phyloP scores from a whole-genome alignment of 2,329 filamentous ascomycete species.

The Aspergillus neoniger region DNA sequence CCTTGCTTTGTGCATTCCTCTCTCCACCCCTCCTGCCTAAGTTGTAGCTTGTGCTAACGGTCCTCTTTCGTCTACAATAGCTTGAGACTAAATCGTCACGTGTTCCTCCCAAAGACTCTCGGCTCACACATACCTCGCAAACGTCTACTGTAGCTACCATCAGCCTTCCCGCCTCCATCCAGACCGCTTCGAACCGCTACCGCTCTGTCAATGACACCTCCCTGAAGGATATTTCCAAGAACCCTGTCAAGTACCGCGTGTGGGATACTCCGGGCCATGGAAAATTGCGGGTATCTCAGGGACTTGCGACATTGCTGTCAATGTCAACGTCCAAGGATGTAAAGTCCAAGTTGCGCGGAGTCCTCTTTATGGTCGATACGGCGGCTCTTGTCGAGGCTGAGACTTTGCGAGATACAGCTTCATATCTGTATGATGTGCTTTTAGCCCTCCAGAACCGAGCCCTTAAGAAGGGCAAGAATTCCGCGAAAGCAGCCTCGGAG shows the following conservation, averaged over 20 bases:
- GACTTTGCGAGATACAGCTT: conserved; percentile 69
- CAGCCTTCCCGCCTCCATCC: conserved; percentile 55
- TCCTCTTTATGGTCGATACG: conserved; percentile 90
- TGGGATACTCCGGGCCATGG: conserved; percentile 90
- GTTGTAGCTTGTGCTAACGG: neutral
- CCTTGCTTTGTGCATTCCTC: neutral
- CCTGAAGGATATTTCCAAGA: conserved; percentile 55
- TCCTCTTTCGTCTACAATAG: conserved; percentile 26
- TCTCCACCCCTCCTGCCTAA: too few species aligned
- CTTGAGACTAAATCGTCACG: conserved; percentile 48
- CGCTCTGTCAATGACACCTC: conserved; percentile 67
- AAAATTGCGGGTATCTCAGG: conserved; percentile 73
- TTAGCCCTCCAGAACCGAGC: conserved; percentile 75
- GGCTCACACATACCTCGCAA: conserved; percentile 64
- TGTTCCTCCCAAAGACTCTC: conserved; percentile 37
- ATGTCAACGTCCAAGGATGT: conserved; percentile 37
- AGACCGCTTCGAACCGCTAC: conserved; percentile 62
- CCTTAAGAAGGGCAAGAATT: conserved; percentile 53
- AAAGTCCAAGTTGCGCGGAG: conserved; percentile 59
- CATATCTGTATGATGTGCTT: conserved; percentile 88
- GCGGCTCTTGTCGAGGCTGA: conserved; percentile 57
- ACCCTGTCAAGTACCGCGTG: conserved; percentile 42
- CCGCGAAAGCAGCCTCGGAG: conserved; percentile 57
- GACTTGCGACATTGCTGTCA: conserved; percentile 41
- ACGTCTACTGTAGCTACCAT: conserved; percentile 58